Conservation (phyloP, 1,284 basidiomycete genomes). For the Ustilago cynodontis region DNA sequence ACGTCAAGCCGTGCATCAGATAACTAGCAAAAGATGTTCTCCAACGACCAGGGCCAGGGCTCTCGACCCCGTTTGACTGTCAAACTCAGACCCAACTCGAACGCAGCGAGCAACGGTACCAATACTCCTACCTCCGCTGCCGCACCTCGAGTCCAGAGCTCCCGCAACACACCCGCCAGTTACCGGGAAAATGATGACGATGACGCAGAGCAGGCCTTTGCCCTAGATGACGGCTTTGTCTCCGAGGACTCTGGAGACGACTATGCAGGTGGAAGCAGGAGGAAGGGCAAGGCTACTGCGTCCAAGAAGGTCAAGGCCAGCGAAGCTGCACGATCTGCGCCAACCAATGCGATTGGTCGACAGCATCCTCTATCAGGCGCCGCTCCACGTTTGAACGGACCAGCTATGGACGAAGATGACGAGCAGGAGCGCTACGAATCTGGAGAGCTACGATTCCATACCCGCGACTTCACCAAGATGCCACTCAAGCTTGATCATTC, state of each 20-base stretch:
- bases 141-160: conserved; percentile 37
- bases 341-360: conserved; percentile 21
- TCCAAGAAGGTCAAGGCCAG: conserved; percentile 21
- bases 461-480: conserved; percentile 64
- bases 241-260: conserved; percentile 53
- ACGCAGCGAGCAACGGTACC: conserved; percentile 11
- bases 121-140: conserved; percentile 33
- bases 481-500: conserved; percentile 67
- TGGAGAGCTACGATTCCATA: conserved; percentile 80
- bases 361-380: conserved; percentile 51
- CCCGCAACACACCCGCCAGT: conserved; percentile 18
- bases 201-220: conserved; percentile 37
- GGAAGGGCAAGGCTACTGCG: conserved; percentile 9
- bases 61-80: conserved; percentile 46
- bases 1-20: neutral
- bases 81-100: conserved; percentile 42
- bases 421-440: conserved; percentile 42
- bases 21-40: conserved; percentile 15
- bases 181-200: conserved; percentile 29
- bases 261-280: conserved; percentile 25
- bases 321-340: conserved; percentile 5
- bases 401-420: conserved; percentile 47
- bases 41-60: conserved; percentile 24
- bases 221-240: conserved; percentile 40
- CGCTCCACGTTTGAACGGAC: conserved; percentile 43